These are phyloP conservation scores for Populus hybrid DNA, from an alignment of 441 rosid genomes.

Conservation along the genomic window DNA sequence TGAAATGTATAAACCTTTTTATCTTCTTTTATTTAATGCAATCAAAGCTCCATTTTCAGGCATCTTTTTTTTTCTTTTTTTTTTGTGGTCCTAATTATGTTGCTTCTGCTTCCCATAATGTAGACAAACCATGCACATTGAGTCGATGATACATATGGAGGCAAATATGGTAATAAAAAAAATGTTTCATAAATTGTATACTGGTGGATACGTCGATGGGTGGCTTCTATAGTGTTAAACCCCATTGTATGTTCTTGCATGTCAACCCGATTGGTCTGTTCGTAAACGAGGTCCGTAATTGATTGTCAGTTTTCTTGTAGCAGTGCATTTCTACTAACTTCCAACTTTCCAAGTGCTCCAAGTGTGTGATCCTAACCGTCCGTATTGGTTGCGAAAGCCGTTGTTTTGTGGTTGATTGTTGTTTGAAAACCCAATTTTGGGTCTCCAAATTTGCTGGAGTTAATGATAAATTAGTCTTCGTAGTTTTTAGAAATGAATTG, in stretches of 20 bases:
- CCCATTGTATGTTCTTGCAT: background rate
- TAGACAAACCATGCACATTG: background rate
- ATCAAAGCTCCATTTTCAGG: conserved; percentile 24
- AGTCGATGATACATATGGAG: background rate
- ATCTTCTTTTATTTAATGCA: conserved; percentile 49
- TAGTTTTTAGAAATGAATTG: background rate
- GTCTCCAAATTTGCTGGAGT: background rate
- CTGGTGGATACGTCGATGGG: background rate
- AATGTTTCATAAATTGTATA: background rate
- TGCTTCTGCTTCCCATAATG: background rate
- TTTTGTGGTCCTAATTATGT: no score
- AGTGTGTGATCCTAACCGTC: background rate
- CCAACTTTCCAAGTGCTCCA: background rate
- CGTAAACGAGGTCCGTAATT: background rate
- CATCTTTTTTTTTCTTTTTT: no score
- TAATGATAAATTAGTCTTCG: no score
- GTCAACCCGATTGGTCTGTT: background rate
- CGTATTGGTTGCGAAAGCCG: background rate
- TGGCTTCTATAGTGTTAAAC: background rate
- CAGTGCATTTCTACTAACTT: background rate
- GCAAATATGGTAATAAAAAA: background rate
- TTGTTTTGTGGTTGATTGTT: background rate
- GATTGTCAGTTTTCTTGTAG: background rate
- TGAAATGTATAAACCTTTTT: conserved; percentile 40
- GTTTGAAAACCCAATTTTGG: background rate